A percentile compares a stretch with the other conserved stretches of the same genome.
These are phyloP conservation scores for Pleurozium schreberi DNA, from an alignment of 225 moss, liverwort and hornwort genomes.

Conservation along the genomic window DNA sequence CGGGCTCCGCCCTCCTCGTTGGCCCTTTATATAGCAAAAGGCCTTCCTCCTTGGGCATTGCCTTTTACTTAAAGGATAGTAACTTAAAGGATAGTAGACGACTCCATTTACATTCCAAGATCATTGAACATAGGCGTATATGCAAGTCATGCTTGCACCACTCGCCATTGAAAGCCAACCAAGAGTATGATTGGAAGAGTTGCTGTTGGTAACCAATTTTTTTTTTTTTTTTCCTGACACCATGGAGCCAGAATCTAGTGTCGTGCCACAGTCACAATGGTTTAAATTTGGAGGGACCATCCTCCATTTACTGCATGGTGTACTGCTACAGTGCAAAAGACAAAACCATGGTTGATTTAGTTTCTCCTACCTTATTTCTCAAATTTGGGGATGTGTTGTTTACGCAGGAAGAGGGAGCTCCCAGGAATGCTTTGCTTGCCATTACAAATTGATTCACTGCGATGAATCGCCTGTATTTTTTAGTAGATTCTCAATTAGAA, in stretches of 20 bases:
- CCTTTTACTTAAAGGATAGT: too few species aligned
- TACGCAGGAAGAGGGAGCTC: conserved; percentile 8
- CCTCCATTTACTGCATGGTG: too few species aligned
- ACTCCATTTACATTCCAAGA: too few species aligned
- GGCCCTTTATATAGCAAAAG: too few species aligned
- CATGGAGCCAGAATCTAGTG: too few species aligned
- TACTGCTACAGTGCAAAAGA: too few species aligned
- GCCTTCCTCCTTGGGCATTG: too few species aligned
- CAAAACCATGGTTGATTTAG: too few species aligned
- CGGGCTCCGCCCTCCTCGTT: too few species aligned
- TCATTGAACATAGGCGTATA: neutral
- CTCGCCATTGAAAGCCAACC: neutral
- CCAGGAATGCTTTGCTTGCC: neutral
- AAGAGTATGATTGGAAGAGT: neutral
- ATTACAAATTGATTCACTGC: neutral
- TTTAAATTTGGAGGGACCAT: too few species aligned
- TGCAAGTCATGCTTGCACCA: neutral
- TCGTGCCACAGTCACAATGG: too few species aligned
- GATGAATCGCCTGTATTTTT: conserved; percentile 2
- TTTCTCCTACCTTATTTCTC: neutral
- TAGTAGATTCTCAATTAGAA: neutral
- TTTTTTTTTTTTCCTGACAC: too few species aligned
- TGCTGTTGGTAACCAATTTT: neutral
- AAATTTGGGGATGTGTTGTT: neutral
- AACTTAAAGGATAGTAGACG: neutral